Conservation (phyloP, 129 eudicot species). For the Flaveria linearis region DNA sequence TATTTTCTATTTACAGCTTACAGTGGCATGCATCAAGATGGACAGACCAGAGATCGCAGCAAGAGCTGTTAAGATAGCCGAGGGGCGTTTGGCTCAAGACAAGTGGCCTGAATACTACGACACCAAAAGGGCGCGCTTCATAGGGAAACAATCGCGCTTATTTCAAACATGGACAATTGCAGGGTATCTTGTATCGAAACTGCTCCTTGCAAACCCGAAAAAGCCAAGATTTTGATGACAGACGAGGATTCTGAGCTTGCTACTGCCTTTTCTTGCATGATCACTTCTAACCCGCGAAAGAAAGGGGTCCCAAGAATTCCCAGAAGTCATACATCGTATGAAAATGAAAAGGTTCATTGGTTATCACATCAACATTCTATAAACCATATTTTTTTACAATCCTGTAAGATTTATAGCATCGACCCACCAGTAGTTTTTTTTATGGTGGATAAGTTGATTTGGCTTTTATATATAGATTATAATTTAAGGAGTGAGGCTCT, state of each 20-base stretch:
- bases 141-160: slow-evolving; percentile 64
- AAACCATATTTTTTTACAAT: neutral
- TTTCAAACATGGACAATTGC: slow-evolving; percentile 80
- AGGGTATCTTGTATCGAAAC: slow-evolving; percentile 63
- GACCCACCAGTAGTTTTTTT: slow-evolving; percentile 6
- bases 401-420: neutral
- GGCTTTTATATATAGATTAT: slow-evolving; percentile 19
- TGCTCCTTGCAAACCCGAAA: slow-evolving; percentile 54
- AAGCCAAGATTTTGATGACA: slow-evolving; percentile 49
- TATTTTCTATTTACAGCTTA: slow-evolving; percentile 51
- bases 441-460: slow-evolving; percentile 12
- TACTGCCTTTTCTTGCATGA: slow-evolving; percentile 54
- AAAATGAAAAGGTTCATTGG: neutral
- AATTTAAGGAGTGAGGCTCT: slow-evolving; percentile 12
- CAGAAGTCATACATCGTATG: slow-evolving; percentile 56
- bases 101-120: slow-evolving; percentile 84
- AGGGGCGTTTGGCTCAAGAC: slow-evolving; percentile 55
- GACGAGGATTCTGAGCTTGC: slow-evolving; percentile 59
- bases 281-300: slow-evolving; percentile 50
- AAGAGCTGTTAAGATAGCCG: slow-evolving; percentile 59
- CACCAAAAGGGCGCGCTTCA: slow-evolving; percentile 58
- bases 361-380: neutral
- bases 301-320: slow-evolving; percentile 64
- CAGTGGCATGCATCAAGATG: slow-evolving; percentile 73
- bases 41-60: slow-evolving; percentile 62